Conservation (phyloP, 2,329 filamentous ascomycete genomes). For the Cladobotryum mycophilum region DNA sequence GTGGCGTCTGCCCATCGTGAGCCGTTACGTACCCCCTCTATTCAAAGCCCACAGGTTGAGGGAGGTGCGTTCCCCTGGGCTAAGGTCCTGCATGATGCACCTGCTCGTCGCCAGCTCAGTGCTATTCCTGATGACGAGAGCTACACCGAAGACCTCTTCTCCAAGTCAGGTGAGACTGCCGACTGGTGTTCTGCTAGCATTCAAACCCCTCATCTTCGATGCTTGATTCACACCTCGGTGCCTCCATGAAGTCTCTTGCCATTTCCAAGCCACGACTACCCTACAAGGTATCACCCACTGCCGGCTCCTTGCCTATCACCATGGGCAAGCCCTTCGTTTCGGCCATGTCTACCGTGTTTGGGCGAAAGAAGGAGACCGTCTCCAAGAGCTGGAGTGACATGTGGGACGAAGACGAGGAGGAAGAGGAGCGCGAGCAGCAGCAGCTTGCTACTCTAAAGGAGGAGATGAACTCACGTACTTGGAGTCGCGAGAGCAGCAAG, state of each 20-base stretch:
- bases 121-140: constrained; percentile 75
- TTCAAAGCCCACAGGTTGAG: constrained; percentile 79
- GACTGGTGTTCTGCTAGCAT: constrained; percentile 75
- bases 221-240: constrained; percentile 72
- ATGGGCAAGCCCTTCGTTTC: constrained; percentile 69
- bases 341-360: constrained; percentile 74
- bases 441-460: constrained; percentile 37
- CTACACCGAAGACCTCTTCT: constrained; percentile 81
- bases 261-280: constrained; percentile 38
- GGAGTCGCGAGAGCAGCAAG: constrained; percentile 69
- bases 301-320: constrained; percentile 69
- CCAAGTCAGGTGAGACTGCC: constrained; percentile 63
- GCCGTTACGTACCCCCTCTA: constrained; percentile 88
- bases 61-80: constrained; percentile 90
- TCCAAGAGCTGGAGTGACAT: constrained; percentile 99
- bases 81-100: constrained; percentile 75
- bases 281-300: constrained; percentile 49
- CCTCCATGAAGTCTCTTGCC: constrained; percentile 71
- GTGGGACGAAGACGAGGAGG: constrained; percentile 87
- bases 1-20: constrained; percentile 86
- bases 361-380: constrained; percentile 67
- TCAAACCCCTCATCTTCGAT: constrained; percentile 80
- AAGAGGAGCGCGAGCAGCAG: constrained; percentile 58
- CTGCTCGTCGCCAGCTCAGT: constrained; percentile 70
- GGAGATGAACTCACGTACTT: constrained; percentile 66